Evolutionary conservation across 495 filamentous ascomycete genomes (phyloP), one percentile per base, ranked within the genome.

Genomic region (Penicillium cosmopolitanum): DNA sequence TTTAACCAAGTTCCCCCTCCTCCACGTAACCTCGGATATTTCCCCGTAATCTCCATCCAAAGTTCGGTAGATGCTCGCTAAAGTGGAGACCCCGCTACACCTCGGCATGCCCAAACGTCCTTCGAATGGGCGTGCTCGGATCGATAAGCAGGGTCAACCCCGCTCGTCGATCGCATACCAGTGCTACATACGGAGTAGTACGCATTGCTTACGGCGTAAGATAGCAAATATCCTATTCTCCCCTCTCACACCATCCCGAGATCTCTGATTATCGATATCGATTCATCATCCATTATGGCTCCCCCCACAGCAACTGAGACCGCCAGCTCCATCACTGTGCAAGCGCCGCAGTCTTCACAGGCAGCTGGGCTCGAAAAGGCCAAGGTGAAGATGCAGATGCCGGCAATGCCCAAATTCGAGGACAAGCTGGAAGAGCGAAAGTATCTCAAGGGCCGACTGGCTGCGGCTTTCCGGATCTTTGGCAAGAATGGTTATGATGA

Each of bases 401-500:
- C 83, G 0, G 61, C 67, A 2, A 75, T 80, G 51, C 85, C 83
- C 2, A 80, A 73, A 42, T 90, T 89, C 62, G 73, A 80, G 5
- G 81, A 88, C 69, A 84, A 84, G 54, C 75, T 84, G 59, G 66
- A 85, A 57, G 86, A 89, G 70, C 78, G 87, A 9, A 81, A 84
- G 40, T 89, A 86, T 60, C 77, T 87, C 46, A 90, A 90, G 67
- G 84, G 84, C 43, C 77, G 85, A 9, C 76, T 91, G 12, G 87
- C 84, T 6, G 80, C 85, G 4, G 88, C 87, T 12, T 89, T 89
- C 65, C 75, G 87, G 21, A 86, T 91, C 53, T 89, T 91, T 55
- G 87, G 84, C 8, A 87, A 89, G 66, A 78, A 83, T 54, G 85
- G 86, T 16, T 89, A 85, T 60, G 85, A 88, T 53, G 85, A 88